A percentile compares a stretch with the other conserved stretches of the same genome.
These are phyloP conservation scores for Cytospora piceicola DNA, from an alignment of 2,329 filamentous ascomycete genomes.

Conservation along the genomic window DNA sequence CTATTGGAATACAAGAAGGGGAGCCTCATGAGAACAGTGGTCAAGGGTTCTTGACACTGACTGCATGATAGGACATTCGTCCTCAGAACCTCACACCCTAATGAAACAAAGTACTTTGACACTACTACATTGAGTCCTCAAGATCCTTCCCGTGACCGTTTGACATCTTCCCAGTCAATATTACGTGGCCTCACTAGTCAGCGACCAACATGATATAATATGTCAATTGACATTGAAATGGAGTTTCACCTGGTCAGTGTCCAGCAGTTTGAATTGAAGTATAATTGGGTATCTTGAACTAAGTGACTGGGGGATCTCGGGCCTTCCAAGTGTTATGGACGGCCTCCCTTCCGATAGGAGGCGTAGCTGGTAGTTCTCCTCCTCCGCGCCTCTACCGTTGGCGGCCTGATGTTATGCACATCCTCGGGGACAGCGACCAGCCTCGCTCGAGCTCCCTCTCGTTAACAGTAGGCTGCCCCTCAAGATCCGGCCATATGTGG, in stretches of 20 bases:
- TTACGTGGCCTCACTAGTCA: background rate
- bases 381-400: background rate
- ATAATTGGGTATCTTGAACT: slow-evolving; percentile 2
- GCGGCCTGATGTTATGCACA: background rate
- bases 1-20: slow-evolving; percentile 1
- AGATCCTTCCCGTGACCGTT: background rate
- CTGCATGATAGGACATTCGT: background rate
- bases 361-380: background rate
- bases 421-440: background rate
- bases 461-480: background rate
- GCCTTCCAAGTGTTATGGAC: background rate
- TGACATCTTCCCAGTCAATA: background rate
- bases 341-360: too few species aligned
- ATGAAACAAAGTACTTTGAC: background rate
- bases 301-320: background rate
- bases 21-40: background rate
- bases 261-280: background rate
- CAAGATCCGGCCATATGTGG: background rate
- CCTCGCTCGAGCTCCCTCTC: background rate
- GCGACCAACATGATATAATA: background rate
- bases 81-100: background rate
- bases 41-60: background rate
- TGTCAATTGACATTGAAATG: background rate
- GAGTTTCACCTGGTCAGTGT: background rate
- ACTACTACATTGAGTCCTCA: background rate